Evolutionary conservation across 2,329 filamentous ascomycete genomes (phyloP).

Genomic region (Fusarium sacchari): DNA sequence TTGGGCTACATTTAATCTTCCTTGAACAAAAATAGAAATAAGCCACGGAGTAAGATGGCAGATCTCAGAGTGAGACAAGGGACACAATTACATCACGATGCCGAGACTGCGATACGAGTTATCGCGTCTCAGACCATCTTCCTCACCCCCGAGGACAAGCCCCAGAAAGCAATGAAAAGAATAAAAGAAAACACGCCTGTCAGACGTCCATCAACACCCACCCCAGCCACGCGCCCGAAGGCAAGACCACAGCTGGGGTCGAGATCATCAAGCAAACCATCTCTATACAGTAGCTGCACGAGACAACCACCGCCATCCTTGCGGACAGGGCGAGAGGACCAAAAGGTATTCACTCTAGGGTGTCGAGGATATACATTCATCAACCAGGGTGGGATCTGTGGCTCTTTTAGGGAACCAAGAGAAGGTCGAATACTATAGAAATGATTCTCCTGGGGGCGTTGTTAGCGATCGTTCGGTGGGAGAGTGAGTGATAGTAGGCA

Average conservation of each 20-base stretch:
- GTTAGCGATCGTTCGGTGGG: background rate
- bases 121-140: conserved; percentile 51
- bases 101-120: background rate
- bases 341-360: conserved; percentile 49
- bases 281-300: conserved; percentile 72
- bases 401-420: conserved; percentile 93
- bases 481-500: background rate
- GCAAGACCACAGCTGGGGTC: conserved; percentile 76
- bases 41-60: conserved; percentile 73
- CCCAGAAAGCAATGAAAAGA: conserved; percentile 66
- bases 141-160: conserved; percentile 60
- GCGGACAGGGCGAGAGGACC: conserved; percentile 42
- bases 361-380: conserved; percentile 76
- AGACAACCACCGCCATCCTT: conserved; percentile 65
- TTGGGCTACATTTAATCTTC: conserved; percentile 67
- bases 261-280: conserved; percentile 89
- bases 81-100: conserved; percentile 10
- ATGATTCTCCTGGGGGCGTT: conserved; percentile 75
- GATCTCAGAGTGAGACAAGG: conserved; percentile 87
- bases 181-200: conserved; percentile 68
- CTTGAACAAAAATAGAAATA: conserved; percentile 77
- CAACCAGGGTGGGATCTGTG: conserved; percentile 78
- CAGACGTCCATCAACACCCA: conserved; percentile 91
- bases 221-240: conserved; percentile 81
- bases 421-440: conserved; percentile 96